Conservation (phyloP, 805 yeast species). For the Komagataella populi region DNA sequence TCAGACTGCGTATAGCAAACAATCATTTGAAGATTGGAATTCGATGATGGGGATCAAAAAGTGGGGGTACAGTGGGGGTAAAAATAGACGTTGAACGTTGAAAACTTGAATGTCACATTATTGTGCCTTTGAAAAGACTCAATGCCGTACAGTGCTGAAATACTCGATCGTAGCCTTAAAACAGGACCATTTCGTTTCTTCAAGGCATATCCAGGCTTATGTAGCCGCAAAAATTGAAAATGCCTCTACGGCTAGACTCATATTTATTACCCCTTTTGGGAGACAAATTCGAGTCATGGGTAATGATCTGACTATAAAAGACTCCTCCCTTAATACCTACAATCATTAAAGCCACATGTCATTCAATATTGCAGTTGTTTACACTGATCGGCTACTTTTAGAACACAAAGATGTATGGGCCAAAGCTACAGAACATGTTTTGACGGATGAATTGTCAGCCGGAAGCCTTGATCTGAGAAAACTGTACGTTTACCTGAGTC, state of each 20-base stretch:
- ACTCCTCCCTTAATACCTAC: neutral
- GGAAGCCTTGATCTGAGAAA: slow-evolving; percentile 30
- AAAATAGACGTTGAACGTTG: no score
- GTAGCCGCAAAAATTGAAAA: neutral
- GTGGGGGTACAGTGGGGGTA: neutral
- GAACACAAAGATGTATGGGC: slow-evolving; percentile 13
- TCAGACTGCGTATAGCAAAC: neutral
- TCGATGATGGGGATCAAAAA: neutral
- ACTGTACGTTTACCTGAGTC: slow-evolving; percentile 30
- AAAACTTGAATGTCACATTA: neutral
- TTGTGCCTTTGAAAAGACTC: neutral
- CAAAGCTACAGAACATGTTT: slow-evolving; percentile 22
- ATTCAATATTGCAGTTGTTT: neutral
- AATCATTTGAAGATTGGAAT: no score
- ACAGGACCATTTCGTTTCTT: neutral
- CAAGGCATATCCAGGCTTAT: neutral
- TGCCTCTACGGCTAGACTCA: neutral
- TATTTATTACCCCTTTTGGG: neutral
- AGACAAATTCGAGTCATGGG: neutral
- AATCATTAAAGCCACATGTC: neutral
- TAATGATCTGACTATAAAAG: neutral
- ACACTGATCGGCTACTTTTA: slow-evolving; percentile 10
- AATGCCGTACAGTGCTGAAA: neutral
- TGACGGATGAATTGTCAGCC: slow-evolving; percentile 29
- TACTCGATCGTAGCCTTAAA: neutral